Evolutionary conservation across 371 early-diverging fungal genomes (phyloP), one percentile per base, ranked within the genome.

Genomic region (Mortierella sp.): DNA sequence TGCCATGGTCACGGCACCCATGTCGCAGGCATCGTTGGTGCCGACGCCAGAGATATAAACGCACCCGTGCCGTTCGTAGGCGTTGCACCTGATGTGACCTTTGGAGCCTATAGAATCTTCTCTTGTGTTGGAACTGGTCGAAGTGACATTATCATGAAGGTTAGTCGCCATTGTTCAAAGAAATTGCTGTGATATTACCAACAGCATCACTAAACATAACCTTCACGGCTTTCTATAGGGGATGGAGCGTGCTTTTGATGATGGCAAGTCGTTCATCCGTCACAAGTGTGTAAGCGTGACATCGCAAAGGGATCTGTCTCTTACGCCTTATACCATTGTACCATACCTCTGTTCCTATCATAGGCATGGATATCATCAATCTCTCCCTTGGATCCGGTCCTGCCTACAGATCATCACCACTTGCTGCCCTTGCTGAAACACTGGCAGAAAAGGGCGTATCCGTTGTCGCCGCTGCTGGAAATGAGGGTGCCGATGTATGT

Each of bases 331-430:
- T 49, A 24, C 39, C 39, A 31, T 31, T 25, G 6, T 2, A 10
- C 24, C 13, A 16, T 24, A 34, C 31, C 24, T 34, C 28, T 13
- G 12, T 19, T 21, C 17, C 37, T 28, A 21, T 1, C 25, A 24
- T 41, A n/a, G 14, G 10, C 8, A 17, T 25, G 2, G 53, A 68
- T 55, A 76, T 90, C 48, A 83, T 90, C 64, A 91, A 86, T 79
- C 71, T 93, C 79, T 90, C 90, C 59, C 60, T 92, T 40, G 93
- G 93, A 46, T 82, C 81, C n/a, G 84, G 83, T 8, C 61, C 67
- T 16, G 64, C 84, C 34, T 80, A 78, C 54, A 87, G 82, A 82
- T 29, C 60, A 25, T 77, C 80, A 52, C 82, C 87, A 13, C 63
- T 73, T 27, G 71, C 83, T 2, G 68, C 65, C 13, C 82, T 81